Conservation (phyloP, 2,329 filamentous ascomycete species). For the Ophiostoma sp. region DNA sequence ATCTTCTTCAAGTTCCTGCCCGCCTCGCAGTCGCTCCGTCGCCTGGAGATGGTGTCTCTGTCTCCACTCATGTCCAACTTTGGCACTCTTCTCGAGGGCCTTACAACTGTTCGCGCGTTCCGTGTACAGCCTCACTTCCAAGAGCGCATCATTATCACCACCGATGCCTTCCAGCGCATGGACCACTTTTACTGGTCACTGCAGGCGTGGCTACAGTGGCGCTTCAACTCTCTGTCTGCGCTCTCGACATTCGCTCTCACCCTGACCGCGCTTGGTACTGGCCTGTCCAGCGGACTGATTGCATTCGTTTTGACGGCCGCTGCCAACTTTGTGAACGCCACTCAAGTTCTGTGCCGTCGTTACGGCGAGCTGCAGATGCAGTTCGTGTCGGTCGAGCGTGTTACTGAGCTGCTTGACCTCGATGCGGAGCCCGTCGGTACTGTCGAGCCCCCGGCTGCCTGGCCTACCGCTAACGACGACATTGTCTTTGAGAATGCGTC, state of each 20-base stretch:
- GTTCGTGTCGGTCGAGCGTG: constrained; percentile 82
- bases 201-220: constrained; percentile 76
- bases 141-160: constrained; percentile 69
- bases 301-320: constrained; percentile 78
- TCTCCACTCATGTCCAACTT: constrained; percentile 91
- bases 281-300: constrained; percentile 70
- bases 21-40: constrained; percentile 72
- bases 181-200: constrained; percentile 94
- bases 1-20: constrained; percentile 76
- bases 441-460: constrained; percentile 55
- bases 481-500: constrained; percentile 73
- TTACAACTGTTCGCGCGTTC: constrained; percentile 83
- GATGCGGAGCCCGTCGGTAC: constrained; percentile 67
- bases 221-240: constrained; percentile 68
- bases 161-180: constrained; percentile 87
- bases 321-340: constrained; percentile 61
- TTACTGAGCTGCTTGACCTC: constrained; percentile 73
- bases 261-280: constrained; percentile 65
- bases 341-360: constrained; percentile 67
- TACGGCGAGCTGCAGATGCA: constrained; percentile 88
- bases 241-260: constrained; percentile 69
- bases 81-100: constrained; percentile 74
- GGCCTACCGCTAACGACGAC: constrained; percentile 67
- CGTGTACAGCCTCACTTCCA: constrained; percentile 74
- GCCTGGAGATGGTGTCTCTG: constrained; percentile 83